Percentiles rank a stretch among this genome's conserved stretches.
phyloP scores from a whole-genome alignment of 768 basidiomycete species.

The Amyloporia xantha region DNA sequence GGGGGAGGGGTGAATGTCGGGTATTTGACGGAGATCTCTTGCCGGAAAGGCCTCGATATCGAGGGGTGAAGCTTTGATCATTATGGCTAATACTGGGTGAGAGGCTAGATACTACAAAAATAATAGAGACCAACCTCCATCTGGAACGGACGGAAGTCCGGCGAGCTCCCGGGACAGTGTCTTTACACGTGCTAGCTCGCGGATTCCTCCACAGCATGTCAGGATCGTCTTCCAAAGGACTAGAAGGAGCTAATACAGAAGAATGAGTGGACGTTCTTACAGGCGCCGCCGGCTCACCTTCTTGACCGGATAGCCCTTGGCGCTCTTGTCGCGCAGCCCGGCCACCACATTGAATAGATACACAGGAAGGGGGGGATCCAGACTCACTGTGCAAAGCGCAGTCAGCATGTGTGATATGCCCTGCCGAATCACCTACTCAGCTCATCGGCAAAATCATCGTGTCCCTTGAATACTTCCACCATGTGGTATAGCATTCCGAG shows the following conservation, averaged over 20 bases:
- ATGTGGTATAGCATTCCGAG: constrained; percentile 94
- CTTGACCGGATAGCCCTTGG: constrained; percentile 95
- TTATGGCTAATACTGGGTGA: constrained; percentile 34
- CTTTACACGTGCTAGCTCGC: constrained; percentile 80
- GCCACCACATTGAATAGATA: constrained; percentile 91
- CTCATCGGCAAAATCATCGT: constrained; percentile 94
- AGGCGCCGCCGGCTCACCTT: constrained; percentile 48
- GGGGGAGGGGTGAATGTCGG: constrained; percentile 81
- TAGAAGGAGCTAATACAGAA: constrained; percentile 62
- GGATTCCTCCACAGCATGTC: constrained; percentile 88
- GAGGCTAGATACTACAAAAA: background rate
- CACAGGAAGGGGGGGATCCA: constrained; percentile 90
- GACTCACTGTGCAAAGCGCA: constrained; percentile 60
- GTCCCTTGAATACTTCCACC: constrained; percentile 87
- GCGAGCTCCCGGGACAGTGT: constrained; percentile 80
- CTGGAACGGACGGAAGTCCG: constrained; percentile 53
- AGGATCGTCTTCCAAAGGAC: constrained; percentile 93
- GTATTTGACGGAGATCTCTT: constrained; percentile 92
- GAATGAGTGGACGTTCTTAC: constrained; percentile 1
- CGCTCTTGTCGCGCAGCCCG: constrained; percentile 84
- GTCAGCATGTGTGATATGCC: constrained; percentile 12
- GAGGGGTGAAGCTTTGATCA: constrained; percentile 84
- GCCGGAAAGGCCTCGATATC: constrained; percentile 86
- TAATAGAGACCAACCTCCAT: constrained; percentile 32
- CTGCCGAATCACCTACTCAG: constrained; percentile 58